A percentile compares a stretch with the other conserved stretches of the same genome.
These are phyloP conservation scores for Dryadomyces quercus-mongolicae DNA, from an alignment of 2,329 filamentous ascomycete species.

Conservation along the genomic window DNA sequence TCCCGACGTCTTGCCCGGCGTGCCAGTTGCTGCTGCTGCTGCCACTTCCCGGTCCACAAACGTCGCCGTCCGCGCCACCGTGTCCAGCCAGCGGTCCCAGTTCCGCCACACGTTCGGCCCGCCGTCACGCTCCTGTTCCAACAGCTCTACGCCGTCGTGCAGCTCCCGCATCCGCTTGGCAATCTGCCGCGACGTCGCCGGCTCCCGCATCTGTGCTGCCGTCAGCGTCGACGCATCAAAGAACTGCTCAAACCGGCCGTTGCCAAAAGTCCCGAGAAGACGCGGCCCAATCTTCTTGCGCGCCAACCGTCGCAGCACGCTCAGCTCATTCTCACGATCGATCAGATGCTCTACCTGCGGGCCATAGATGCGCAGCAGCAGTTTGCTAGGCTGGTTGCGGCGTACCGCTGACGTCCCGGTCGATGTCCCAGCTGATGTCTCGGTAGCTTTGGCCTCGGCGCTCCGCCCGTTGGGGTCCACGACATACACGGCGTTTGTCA, in stretches of 20 bases:
- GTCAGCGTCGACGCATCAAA: slow-evolving; percentile 77
- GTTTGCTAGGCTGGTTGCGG: slow-evolving; percentile 40
- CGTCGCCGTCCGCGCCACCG: slow-evolving; percentile 47
- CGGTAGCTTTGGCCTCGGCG: no score
- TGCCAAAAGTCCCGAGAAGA: slow-evolving; percentile 81
- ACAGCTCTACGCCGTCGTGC: slow-evolving; percentile 82
- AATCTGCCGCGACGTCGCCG: slow-evolving; percentile 81
- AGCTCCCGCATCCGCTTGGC: slow-evolving; percentile 96
- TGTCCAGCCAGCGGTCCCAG: slow-evolving; percentile 83
- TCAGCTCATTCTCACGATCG: slow-evolving; percentile 79
- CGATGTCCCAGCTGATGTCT: not conserved
- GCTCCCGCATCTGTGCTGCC: slow-evolving; percentile 60
- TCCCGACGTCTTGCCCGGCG: slow-evolving; percentile 4
- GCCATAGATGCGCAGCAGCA: slow-evolving; percentile 85
- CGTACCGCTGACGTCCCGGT: slow-evolving; percentile 14
- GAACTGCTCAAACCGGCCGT: slow-evolving; percentile 92
- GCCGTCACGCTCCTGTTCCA: slow-evolving; percentile 62
- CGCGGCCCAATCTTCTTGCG: slow-evolving; percentile 89
- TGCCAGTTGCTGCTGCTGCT: slow-evolving; percentile 10
- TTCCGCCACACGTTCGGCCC: slow-evolving; percentile 83
- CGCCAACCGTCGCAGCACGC: slow-evolving; percentile 73
- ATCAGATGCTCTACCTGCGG: slow-evolving; percentile 94
- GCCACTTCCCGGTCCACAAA: slow-evolving; percentile 47
- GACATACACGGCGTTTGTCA: slow-evolving; percentile 95
- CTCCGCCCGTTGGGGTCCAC: slow-evolving; percentile 32